Conservation (phyloP, 2,329 filamentous ascomycete species). For the Dryadomyces sulphureus region DNA sequence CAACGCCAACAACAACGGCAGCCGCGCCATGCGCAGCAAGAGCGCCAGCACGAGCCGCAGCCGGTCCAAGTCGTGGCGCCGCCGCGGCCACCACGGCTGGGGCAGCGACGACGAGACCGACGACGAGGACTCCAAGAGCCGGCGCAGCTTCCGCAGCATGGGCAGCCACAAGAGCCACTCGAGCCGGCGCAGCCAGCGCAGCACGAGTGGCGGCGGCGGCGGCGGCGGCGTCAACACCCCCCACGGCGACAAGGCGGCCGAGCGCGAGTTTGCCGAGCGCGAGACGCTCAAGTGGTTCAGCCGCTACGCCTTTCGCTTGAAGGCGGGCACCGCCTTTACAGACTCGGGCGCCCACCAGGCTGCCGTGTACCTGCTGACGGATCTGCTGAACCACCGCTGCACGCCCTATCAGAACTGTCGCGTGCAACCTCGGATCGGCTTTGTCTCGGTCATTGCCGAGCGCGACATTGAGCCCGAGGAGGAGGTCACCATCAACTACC, state of each 20-base stretch:
- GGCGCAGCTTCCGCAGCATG: background rate
- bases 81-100: background rate
- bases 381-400: conserved; percentile 22
- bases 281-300: conserved; percentile 11
- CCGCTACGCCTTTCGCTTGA: conserved; percentile 12
- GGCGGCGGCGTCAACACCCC: background rate
- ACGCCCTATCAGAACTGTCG: conserved; percentile 14
- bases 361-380: conserved; percentile 11
- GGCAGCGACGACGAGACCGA: background rate
- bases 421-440: conserved; percentile 12
- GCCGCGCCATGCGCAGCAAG: background rate
- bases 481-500: conserved; percentile 24
- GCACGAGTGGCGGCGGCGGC: background rate
- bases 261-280: background rate
- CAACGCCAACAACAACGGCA: background rate
- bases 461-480: conserved; percentile 16
- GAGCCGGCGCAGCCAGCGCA: background rate
- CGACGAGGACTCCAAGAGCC: background rate
- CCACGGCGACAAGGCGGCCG: background rate
- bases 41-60: background rate
- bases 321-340: conserved; percentile 4
- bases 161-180: background rate
- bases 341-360: conserved; percentile 8
- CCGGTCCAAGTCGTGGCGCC: background rate
- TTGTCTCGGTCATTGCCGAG: conserved; percentile 13